Base-by-base conservation (phyloP, 306 rosid genomes). In the Castanea crenata region DNA sequence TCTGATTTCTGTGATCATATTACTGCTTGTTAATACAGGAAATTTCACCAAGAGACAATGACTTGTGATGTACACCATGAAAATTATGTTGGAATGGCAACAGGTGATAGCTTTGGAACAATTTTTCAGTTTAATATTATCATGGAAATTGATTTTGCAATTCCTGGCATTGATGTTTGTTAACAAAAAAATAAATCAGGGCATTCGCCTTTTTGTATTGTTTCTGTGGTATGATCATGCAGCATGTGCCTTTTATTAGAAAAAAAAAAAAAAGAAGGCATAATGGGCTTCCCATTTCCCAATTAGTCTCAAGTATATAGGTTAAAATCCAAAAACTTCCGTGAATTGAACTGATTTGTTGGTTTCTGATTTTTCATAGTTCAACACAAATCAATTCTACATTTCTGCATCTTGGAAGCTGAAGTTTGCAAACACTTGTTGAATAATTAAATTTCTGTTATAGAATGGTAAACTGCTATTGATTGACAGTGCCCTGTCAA, bases 1-100 rank as follows among this genome's bases (percentile, higher is more conserved):
- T 13, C 16, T 49, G 54, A 49, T 49, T 49, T 49, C 54, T 49
- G 54, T 49, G 54, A 49, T 49, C 16, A 63, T 4, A 2, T 69
- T 35, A 20, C 55, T 44, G 54, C 38, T 71, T 46, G 52, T 76
- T 6, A 75, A 58, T 78, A 74, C 89, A 94, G 97, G 90, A 85
- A 86, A 69, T 91, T 89, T 80, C 97, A 87, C 78, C 97, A 87
- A 25, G 85, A 84, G 74, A 61, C 77, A 56, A 20, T 80, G 58
- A 74, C 83, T 73, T 68, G 71, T 25, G 73, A 80, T 69, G 27
- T 76, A 71, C 79, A 75, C 58, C 75, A 76, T 2, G 85, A 74
- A 65, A 82, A 76, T 75, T 61, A 58, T 64, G 49, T 59, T 80
- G 76, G 73, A 69, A 25, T 61, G 71, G 79, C 77, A 44, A 77